Evolutionary conservation across 805 yeast genomes (phyloP), one percentile per base, ranked within the genome.

Genomic region (Clavispora santaluciae): DNA sequence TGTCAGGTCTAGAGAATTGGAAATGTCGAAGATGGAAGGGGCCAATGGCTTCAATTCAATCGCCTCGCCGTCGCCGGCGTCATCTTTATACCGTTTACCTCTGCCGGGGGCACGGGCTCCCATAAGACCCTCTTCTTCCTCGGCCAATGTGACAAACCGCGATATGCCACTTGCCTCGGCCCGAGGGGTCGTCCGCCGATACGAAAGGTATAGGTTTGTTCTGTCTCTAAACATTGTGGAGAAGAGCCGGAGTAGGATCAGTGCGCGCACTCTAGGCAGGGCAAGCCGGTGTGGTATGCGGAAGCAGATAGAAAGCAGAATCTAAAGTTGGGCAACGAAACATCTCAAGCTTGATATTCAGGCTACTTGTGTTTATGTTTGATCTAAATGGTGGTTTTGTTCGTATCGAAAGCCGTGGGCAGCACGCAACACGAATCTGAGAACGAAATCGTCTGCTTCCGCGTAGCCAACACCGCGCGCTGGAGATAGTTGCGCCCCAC

Each of bases 171-270:
- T 20, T 12, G 31, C 4, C n/a, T 36, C 11, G 17, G 11, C 11
- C 20, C 89, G 89, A 0, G 95, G 95, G 42, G 82, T 83, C 9
- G 98, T 89, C 44, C 93, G 79, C 48, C 99, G 78, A 58, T 86
- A 91, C 35, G 97, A 88, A 17, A 89, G 68, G 61, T 74, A 91
- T 49, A 91, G 73, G 57, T 90, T 91, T n/a, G 99, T 93, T 60
- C 97, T 73, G 64, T 93, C 98, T 60, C 98, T 75, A 56, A 85
- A 86, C 96, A 91, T 88, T 40, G 36, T 40, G 40, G 39, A 31
- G 23, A 18, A 25, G 15, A 25, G 18, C 8, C 8, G 34, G 20
- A 3, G 34, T 28, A 11, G 16, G n/a, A n/a, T n/a, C n/a, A 28
- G 20, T 16, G 31, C 31, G 31, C 31, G 20, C n/a, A 5, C 10